Base-by-base conservation (phyloP, 164 flowering plant species). In the Pachysandra terminalis region DNA sequence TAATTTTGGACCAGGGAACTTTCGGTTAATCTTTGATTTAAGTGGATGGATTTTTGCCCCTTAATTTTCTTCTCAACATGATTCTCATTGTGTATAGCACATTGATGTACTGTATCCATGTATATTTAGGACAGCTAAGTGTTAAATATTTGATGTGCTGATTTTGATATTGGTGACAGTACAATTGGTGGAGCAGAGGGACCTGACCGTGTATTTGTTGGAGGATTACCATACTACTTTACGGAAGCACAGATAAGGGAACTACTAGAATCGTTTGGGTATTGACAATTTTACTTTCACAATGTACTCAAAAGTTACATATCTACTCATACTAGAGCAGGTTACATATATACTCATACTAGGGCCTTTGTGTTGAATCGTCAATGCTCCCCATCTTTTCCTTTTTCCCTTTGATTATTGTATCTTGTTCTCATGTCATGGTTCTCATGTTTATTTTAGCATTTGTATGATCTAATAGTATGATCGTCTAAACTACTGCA, bases 201-300 rank as follows among this genome's bases (percentile, higher is more conserved):
- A 59, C 91, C 87, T 35, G 95, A 87, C 40, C 93, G 95, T 35
- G 76, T 91, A 40, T 91, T 91, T 84, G 90, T 91, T 19, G 97
- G 97, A 71, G 97, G 97, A 32, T 77, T 91, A 56, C 97, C 97
- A 19, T 91, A 91, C 80, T 85, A 86, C 78, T 86, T 89, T 53
- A 80, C 91, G 40, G 95, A 91, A 82, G 76, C 66, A 41, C 95
- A 91, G 81, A 84, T 91, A 64, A 74, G 79, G 73, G 93, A 91
- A 60, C 77, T 91, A 69, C 79, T 91, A 21, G 90, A 87, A 70
- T 81, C 93, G 37, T 91, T 91, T 73, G 97, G 96, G 96, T 89
- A 85, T 66, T 77, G 57, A 55, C 24, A 25, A 3, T 37, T 49
- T 54, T 59, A 12, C n/a, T n/a, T n/a, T n/a, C 66, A n/a, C n/a